phyloP scores from a whole-genome alignment of 257 asterid genomes.

The Nicotiana otophora region DNA sequence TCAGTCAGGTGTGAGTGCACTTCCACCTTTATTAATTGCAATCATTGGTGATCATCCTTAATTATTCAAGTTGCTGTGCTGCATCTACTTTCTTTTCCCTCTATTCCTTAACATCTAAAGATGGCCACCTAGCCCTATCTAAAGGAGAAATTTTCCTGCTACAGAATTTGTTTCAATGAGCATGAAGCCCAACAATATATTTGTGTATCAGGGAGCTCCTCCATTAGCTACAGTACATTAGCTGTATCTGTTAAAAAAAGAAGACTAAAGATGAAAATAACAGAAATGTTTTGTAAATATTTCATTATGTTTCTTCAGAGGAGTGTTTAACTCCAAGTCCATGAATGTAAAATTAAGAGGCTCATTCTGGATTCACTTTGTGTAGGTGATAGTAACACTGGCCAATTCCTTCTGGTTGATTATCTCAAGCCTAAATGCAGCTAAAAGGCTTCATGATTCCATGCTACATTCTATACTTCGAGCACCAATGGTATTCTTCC shows the following conservation, averaged over 20 bases:
- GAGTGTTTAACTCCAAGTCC: background rate
- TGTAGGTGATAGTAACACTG: slow-evolving; percentile 73
- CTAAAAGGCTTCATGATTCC: slow-evolving; percentile 66
- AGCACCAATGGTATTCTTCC: slow-evolving; percentile 90
- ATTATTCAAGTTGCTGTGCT: background rate
- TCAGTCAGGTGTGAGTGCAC: slow-evolving; percentile 37
- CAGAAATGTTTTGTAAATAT: background rate
- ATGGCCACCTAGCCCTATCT: background rate
- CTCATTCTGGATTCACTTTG: slow-evolving; percentile 6
- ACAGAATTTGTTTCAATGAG: background rate
- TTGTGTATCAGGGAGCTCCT: background rate
- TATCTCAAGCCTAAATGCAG: slow-evolving; percentile 62
- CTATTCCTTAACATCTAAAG: background rate
- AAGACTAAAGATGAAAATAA: background rate
- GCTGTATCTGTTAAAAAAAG: background rate
- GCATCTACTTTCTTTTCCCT: background rate
- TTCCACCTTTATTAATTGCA: background rate
- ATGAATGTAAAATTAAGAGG: background rate
- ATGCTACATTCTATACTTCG: slow-evolving; percentile 60
- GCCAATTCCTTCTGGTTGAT: slow-evolving; percentile 79
- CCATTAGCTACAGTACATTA: background rate
- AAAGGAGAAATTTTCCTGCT: slow-evolving; percentile 4
- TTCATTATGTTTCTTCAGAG: background rate
- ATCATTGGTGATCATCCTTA: background rate
- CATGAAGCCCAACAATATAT: background rate